Percentiles rank a stretch among this genome's conserved stretches.
Evolutionary conservation across 2,329 filamentous ascomycete species (phyloP).

Genomic region (Colletotrichum noveboracense): DNA sequence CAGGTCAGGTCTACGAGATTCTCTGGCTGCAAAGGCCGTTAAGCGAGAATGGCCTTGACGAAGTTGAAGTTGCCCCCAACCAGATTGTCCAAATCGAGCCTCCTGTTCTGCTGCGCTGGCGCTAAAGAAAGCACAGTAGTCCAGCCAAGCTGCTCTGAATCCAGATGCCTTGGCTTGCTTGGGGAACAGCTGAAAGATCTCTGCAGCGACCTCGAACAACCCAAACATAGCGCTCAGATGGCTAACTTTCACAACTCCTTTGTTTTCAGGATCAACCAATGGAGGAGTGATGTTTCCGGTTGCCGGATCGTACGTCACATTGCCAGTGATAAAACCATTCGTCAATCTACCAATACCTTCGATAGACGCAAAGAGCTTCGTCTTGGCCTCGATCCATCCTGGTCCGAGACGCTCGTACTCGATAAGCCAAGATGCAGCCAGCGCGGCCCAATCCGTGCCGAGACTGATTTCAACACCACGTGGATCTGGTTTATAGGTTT

Average conservation of each 20-base stretch:
- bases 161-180: slow-evolving; percentile 47
- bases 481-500: slow-evolving; percentile 46
- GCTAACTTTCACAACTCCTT: slow-evolving; percentile 54
- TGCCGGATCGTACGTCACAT: slow-evolving; percentile 55
- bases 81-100: slow-evolving; percentile 55
- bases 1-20: slow-evolving; percentile 48
- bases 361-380: slow-evolving; percentile 53
- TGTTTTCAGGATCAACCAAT: slow-evolving; percentile 55
- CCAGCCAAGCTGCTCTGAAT: slow-evolving; percentile 61
- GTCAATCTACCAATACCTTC: slow-evolving; percentile 58
- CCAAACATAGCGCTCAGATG: slow-evolving; percentile 66
- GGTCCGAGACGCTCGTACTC: slow-evolving; percentile 63
- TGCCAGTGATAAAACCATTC: slow-evolving; percentile 64
- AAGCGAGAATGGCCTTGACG: slow-evolving; percentile 63
- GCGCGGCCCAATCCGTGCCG: slow-evolving; percentile 63
- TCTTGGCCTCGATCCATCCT: slow-evolving; percentile 55
- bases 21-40: slow-evolving; percentile 56
- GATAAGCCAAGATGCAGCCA: slow-evolving; percentile 62
- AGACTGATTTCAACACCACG: slow-evolving; percentile 51
- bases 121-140: slow-evolving; percentile 65
- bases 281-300: slow-evolving; percentile 57
- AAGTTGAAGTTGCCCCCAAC: slow-evolving; percentile 48
- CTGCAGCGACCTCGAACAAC: slow-evolving; percentile 60
- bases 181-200: slow-evolving; percentile 54
- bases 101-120: slow-evolving; percentile 54